These are phyloP conservation scores for Chalciporus sp. DNA, from an alignment of 1,284 basidiomycete genomes.

Conservation along the genomic window DNA sequence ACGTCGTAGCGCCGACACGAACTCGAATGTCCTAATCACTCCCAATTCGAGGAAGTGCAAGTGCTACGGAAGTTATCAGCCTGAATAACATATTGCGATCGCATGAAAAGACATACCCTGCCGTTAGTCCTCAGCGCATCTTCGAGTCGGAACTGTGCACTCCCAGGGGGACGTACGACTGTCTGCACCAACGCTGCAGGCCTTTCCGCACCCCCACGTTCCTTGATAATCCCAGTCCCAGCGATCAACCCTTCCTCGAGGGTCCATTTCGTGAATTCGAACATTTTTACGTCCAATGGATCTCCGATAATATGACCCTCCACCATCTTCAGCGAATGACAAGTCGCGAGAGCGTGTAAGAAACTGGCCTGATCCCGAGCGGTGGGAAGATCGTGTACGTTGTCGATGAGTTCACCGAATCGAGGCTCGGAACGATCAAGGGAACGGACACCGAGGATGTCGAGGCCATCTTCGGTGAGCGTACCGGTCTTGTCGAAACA, in stretches of 20 bases:
- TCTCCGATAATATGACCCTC: slow-evolving; percentile 92
- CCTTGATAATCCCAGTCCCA: slow-evolving; percentile 71
- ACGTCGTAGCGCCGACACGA: slow-evolving; percentile 88
- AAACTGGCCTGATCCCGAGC: slow-evolving; percentile 80
- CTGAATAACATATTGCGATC: not conserved
- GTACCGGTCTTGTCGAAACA: slow-evolving; percentile 99
- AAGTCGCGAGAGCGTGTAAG: slow-evolving; percentile 92
- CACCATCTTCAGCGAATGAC: slow-evolving; percentile 94
- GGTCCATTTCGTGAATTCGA: slow-evolving; percentile 95
- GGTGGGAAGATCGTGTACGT: slow-evolving; percentile 84
- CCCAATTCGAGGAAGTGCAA: slow-evolving; percentile 96
- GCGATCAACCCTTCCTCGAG: slow-evolving; percentile 87
- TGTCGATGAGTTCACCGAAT: slow-evolving; percentile 91
- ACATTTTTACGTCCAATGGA: slow-evolving; percentile 97
- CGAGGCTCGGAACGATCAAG: slow-evolving; percentile 74
- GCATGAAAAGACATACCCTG: slow-evolving; percentile 52
- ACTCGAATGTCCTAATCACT: slow-evolving; percentile 96
- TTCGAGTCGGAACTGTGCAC: slow-evolving; percentile 85
- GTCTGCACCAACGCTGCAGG: slow-evolving; percentile 94
- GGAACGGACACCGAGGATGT: slow-evolving; percentile 90
- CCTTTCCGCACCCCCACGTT: slow-evolving; percentile 63
- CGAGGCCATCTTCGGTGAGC: slow-evolving; percentile 96
- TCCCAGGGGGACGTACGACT: slow-evolving; percentile 94
- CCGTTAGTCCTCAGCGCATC: slow-evolving; percentile 85
- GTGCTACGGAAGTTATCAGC: slow-evolving; percentile 53